Percentiles rank a stretch among this genome's conserved stretches.
phyloP scores from a whole-genome alignment of 2,329 filamentous ascomycete genomes.

The Cadophora sp. region DNA sequence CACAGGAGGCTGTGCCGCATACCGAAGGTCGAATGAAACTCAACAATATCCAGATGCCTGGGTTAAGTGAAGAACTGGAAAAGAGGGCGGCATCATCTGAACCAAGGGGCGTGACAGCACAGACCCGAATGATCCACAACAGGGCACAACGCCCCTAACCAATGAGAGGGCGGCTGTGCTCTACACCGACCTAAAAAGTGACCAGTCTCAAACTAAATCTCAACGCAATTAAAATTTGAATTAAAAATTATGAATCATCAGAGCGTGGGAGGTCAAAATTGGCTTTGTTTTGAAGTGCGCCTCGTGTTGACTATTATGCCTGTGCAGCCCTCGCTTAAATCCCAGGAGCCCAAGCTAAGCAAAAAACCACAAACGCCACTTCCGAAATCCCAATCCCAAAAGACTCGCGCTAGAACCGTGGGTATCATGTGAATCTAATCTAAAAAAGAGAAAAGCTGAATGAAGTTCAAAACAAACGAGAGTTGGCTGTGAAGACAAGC shows the following conservation, averaged over 20 bases:
- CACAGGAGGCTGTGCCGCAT: too few relatives aligned
- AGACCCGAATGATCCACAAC: neutral
- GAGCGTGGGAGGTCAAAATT: neutral
- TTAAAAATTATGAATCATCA: too few relatives aligned
- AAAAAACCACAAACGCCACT: neutral
- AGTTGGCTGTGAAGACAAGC: neutral
- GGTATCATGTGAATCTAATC: neutral
- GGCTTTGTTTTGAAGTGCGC: neutral
- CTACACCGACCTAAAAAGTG: neutral
- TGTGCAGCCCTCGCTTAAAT: neutral
- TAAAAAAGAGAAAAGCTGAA: too few relatives aligned
- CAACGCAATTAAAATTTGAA: too few relatives aligned
- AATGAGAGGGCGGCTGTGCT: constrained; percentile 6
- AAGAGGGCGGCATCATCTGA: neutral
- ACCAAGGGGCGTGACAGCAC: neutral
- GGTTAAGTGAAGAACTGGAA: neutral
- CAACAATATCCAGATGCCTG: neutral
- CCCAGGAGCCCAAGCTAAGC: neutral
- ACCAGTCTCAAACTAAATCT: neutral
- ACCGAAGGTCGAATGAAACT: too few relatives aligned
- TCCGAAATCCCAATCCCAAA: neutral
- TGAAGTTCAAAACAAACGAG: neutral
- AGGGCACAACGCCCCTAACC: neutral
- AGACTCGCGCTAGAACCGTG: neutral
- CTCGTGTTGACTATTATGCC: constrained; percentile 2